Evolutionary conservation across 2,329 filamentous ascomycete genomes (phyloP).

Genomic region (Diaporthe sp.): DNA sequence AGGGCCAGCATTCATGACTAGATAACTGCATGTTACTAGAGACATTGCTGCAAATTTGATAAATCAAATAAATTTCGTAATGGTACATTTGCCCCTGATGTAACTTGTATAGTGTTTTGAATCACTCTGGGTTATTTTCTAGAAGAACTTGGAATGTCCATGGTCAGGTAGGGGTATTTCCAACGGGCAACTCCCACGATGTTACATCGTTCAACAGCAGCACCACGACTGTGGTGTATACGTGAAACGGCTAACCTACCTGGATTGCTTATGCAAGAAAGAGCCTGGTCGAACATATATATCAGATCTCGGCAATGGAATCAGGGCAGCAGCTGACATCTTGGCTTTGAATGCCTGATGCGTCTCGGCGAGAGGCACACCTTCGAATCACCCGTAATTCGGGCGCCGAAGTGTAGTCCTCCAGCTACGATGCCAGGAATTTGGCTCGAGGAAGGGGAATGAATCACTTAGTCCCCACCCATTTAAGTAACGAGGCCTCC

Average conservation of each 20-base stretch:
- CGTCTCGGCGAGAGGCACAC: background rate
- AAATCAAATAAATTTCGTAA: background rate
- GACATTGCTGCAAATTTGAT: background rate
- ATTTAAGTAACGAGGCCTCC: background rate
- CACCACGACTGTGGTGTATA: background rate
- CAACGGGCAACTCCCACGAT: background rate
- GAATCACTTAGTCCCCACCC: background rate
- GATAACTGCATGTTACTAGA: constrained; percentile 13
- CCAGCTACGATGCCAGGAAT: background rate
- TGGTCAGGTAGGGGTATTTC: background rate
- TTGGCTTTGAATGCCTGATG: background rate
- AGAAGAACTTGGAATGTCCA: background rate
- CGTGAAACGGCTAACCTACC: background rate
- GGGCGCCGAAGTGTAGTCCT: background rate
- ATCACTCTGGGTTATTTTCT: background rate
- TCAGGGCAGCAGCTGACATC: background rate
- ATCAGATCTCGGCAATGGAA: background rate
- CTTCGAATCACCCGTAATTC: background rate
- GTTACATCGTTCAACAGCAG: background rate
- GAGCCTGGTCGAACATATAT: background rate
- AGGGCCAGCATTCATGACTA: background rate
- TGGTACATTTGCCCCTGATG: background rate
- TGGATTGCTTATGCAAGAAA: background rate
- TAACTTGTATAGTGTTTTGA: background rate
- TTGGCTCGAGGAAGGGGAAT: background rate